phyloP scores from a whole-genome alignment of 495 filamentous ascomycete species.

The Pyrenula massariospora region DNA sequence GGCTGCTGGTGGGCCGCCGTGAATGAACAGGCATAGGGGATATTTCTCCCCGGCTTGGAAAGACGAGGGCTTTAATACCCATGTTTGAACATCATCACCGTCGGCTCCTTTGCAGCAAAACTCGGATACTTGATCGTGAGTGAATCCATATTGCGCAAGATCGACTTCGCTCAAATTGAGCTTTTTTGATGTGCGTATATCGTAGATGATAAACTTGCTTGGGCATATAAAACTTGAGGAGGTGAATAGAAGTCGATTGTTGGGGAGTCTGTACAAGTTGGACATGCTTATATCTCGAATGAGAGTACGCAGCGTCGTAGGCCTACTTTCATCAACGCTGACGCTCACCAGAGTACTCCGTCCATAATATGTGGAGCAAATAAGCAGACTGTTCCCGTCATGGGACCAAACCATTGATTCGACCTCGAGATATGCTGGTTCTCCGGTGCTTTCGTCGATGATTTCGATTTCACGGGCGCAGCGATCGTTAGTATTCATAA shows the following conservation, averaged over 20 bases:
- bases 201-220: background rate
- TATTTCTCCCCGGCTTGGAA: conserved; percentile 13
- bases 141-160: background rate
- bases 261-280: background rate
- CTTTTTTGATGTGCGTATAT: background rate
- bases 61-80: background rate
- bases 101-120: background rate
- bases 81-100: background rate
- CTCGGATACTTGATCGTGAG: background rate
- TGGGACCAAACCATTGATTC: background rate
- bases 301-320: background rate
- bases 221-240: background rate
- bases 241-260: background rate
- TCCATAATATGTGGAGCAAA: background rate
- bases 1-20: conserved; percentile 40
- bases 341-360: background rate
- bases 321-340: background rate
- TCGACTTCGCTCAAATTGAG: background rate
- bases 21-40: conserved; percentile 36
- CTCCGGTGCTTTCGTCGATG: background rate
- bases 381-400: background rate
- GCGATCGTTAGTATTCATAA: background rate
- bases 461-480: background rate
- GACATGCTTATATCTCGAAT: background rate
- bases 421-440: background rate